Conservation (phyloP, 495 filamentous ascomycete species). For the Penicillium tannophilum region DNA sequence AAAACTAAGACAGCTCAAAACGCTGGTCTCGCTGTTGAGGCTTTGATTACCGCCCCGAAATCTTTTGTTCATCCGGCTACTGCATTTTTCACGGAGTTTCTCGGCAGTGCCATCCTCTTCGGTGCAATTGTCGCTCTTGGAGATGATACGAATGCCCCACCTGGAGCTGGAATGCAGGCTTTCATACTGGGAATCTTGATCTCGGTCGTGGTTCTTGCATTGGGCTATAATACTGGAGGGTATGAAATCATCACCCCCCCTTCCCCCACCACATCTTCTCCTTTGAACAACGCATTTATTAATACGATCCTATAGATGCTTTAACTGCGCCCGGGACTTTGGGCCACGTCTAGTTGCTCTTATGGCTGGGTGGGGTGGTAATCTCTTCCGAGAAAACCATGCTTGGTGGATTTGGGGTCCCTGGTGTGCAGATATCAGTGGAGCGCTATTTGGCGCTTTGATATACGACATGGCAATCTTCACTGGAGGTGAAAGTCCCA, state of each 20-base stretch:
- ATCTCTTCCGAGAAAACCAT: slow-evolving; percentile 8
- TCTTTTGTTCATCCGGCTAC: slow-evolving; percentile 47
- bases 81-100: slow-evolving; percentile 41
- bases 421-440: slow-evolving; percentile 28
- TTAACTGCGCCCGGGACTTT: slow-evolving; percentile 26
- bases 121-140: slow-evolving; percentile 27
- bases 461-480: slow-evolving; percentile 29
- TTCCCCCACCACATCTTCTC: neutral
- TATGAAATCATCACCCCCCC: slow-evolving; percentile 3
- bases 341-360: slow-evolving; percentile 27
- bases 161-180: slow-evolving; percentile 30
- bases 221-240: slow-evolving; percentile 30
- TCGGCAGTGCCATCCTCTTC: slow-evolving; percentile 24
- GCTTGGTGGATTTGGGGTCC: slow-evolving; percentile 31
- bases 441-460: slow-evolving; percentile 15
- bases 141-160: slow-evolving; percentile 27
- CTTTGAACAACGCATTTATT: neutral
- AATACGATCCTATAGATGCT: slow-evolving; percentile 16
- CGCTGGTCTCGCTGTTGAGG: slow-evolving; percentile 36
- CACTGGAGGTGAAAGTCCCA: slow-evolving; percentile 26
- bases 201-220: slow-evolving; percentile 18
- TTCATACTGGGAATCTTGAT: slow-evolving; percentile 26
- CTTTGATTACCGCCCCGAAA: slow-evolving; percentile 56
- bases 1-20: neutral
- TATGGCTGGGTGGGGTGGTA: slow-evolving; percentile 28